These are phyloP conservation scores for Ophiostoma angusticollis DNA, from an alignment of 2,329 filamentous ascomycete genomes.

Conservation along the genomic window DNA sequence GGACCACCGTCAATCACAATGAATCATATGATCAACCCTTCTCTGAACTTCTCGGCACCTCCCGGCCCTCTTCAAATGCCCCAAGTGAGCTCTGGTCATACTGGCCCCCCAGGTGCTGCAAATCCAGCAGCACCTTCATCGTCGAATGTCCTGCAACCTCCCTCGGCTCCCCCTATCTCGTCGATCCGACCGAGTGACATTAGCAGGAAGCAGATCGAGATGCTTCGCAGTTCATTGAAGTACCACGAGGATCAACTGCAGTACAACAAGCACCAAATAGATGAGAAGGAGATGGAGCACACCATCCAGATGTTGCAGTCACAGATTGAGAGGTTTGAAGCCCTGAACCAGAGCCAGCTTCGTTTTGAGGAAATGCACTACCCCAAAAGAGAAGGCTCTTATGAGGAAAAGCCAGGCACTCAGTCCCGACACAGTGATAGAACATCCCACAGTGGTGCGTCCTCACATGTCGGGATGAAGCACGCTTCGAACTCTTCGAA, in stretches of 20 bases:
- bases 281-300: conserved; percentile 37
- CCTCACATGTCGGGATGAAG: conserved; percentile 3
- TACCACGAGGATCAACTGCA: conserved; percentile 45
- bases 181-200: conserved; percentile 50
- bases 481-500: conserved; percentile 3
- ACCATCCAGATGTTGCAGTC: conserved; percentile 29
- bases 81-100: background rate
- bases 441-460: background rate
- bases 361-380: conserved; percentile 32
- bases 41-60: conserved; percentile 2
- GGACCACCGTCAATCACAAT: conserved; percentile 14
- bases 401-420: conserved; percentile 16
- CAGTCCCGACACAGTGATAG: background rate
- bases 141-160: conserved; percentile 16
- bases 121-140: background rate
- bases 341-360: conserved; percentile 30
- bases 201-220: conserved; percentile 43
- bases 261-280: conserved; percentile 51
- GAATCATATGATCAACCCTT: conserved; percentile 11
- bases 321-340: conserved; percentile 31
- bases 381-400: conserved; percentile 18
- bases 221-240: conserved; percentile 39
- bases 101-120: background rate
- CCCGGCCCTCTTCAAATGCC: background rate
- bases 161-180: conserved; percentile 34